Evolutionary conservation across 148 eudicot genomes (phyloP).

Genomic region (Rhododendron ovatum): DNA sequence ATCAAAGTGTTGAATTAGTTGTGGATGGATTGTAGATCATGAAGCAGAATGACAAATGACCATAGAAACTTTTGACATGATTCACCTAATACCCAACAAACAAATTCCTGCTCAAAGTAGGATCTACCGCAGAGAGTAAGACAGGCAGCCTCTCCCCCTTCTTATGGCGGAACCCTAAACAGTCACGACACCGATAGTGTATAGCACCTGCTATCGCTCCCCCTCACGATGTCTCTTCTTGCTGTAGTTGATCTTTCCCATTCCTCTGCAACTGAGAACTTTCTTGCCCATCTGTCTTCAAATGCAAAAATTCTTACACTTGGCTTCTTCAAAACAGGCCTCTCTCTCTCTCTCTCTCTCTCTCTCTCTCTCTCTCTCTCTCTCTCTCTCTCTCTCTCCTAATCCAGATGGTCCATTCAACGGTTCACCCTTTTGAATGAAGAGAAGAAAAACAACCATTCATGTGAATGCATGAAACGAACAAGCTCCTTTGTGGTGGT

Average conservation of each 20-base stretch:
- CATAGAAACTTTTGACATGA: background rate
- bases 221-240: background rate
- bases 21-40: background rate
- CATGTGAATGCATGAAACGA: background rate
- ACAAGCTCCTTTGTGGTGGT: background rate
- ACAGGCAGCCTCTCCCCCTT: background rate
- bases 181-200: background rate
- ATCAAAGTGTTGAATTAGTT: background rate
- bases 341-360: background rate
- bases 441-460: background rate
- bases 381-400: background rate
- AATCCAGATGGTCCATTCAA: background rate
- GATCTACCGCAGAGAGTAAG: background rate
- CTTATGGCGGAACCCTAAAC: background rate
- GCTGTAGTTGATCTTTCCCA: background rate
- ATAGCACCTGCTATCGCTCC: background rate
- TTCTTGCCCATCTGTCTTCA: background rate
- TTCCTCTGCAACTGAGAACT: background rate
- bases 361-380: background rate
- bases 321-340: background rate
- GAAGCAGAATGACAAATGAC: background rate
- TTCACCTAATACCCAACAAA: background rate
- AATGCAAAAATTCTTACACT: background rate
- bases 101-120: background rate
- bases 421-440: background rate